Base-by-base conservation (phyloP, 208 protist genomes). In the Acanthamoeba culbertsoni region DNA sequence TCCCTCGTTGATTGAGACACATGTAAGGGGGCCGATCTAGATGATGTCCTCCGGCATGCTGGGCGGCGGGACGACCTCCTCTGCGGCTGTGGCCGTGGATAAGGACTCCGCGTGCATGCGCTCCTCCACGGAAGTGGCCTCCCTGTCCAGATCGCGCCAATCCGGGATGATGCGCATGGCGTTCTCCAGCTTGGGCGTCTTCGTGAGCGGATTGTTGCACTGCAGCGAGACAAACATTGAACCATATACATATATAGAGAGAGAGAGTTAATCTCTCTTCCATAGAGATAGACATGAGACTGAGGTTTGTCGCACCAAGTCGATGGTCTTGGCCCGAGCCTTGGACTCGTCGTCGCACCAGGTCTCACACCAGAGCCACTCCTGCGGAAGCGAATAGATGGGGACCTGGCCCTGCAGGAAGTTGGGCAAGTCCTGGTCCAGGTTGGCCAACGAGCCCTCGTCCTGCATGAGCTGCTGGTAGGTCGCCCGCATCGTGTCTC, bases 331-430 rank as follows among this genome's bases (percentile, higher is more conserved):
- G 18, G 98, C 98, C n/a, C 93, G 95, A 0, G 93, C 84, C 94
- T 99, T 99, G 95, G 97, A 98, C 63, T 97, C 95, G 51, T 98
- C 95, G 63, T 95, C 96, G 95, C 99, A 99, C 99, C 99, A 99
- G 53, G 98, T 99, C 94, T 99, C 99, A 94, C 99, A 99, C 98
- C 98, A 99, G n/a, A 99, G 97, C 99, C 99, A 99, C 93, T 99
- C 98, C 95, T 99, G 98, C 23, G 98, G 98, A 8, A 99, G 96
- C n/a, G 98, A 98, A 95, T 96, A 97, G 48, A 99, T 99, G 6
- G 98, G 97, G 20, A 99, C 95, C 5, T 93, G 33, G 55, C 98
- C 93, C 93, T 99, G 98, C 26, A 98, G 77, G 93, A 98, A 99
- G 95, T 99, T 99, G 12, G 99, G 99, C 48, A 99, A 89, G 96